A percentile compares a stretch with the other conserved stretches of the same genome.
phyloP scores from a whole-genome alignment of 768 basidiomycete genomes.

The Tylopilus balloui region DNA sequence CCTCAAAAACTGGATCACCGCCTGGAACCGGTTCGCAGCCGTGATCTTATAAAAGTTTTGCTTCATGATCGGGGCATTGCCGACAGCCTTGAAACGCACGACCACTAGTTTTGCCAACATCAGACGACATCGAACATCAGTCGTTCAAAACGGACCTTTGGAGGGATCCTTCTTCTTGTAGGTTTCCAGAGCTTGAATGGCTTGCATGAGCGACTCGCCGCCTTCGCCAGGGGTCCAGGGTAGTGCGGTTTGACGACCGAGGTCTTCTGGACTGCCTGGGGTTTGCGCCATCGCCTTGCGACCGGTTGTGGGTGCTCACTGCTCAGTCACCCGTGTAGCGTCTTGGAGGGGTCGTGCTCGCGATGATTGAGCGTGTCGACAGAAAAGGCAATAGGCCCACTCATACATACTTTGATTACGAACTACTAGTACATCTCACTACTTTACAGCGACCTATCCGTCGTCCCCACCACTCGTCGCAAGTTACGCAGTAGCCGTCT shows the following conservation, averaged over 20 bases:
- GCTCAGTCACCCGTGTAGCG: neutral
- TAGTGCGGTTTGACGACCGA: slow-evolving; percentile 28
- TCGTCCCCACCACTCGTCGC: neutral
- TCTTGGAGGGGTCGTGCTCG: neutral
- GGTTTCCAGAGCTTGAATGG: slow-evolving; percentile 68
- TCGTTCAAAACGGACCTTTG: slow-evolving; percentile 56
- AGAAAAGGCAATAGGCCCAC: slow-evolving; percentile 8
- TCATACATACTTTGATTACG: too few species aligned
- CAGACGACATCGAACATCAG: too few species aligned
- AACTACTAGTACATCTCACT: neutral
- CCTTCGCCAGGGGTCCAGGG: slow-evolving; percentile 33
- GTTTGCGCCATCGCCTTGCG: slow-evolving; percentile 26
- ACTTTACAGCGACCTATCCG: neutral
- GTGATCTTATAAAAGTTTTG: slow-evolving; percentile 99
- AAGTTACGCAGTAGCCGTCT: neutral
- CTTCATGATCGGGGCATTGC: slow-evolving; percentile 98
- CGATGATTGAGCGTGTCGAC: neutral
- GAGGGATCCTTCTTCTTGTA: slow-evolving; percentile 84
- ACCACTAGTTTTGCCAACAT: slow-evolving; percentile 83
- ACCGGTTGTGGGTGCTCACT: slow-evolving; percentile 8
- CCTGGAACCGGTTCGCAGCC: slow-evolving; percentile 89
- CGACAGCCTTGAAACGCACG: slow-evolving; percentile 95
- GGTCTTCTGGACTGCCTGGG: slow-evolving; percentile 32
- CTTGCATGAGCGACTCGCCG: slow-evolving; percentile 38
- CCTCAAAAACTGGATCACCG: slow-evolving; percentile 89